Percentiles rank a stretch among this genome's conserved stretches.
phyloP scores from a whole-genome alignment of 768 basidiomycete genomes.

The Sarcodon sp. region DNA sequence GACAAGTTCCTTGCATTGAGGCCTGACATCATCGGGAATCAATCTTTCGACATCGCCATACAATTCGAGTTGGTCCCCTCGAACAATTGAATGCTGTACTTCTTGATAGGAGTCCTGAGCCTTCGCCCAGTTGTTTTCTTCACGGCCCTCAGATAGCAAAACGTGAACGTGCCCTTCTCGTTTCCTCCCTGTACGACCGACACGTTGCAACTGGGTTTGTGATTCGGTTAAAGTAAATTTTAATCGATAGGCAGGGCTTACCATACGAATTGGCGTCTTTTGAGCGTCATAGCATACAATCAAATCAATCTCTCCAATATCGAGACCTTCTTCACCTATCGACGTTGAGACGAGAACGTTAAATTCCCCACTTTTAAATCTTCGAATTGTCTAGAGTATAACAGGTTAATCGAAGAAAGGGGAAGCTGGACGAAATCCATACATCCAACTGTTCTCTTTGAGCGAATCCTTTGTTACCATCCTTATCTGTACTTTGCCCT shows the following conservation, averaged over 20 bases:
- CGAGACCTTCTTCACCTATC: constrained; percentile 95
- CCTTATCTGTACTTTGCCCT: constrained; percentile 79
- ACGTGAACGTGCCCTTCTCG: constrained; percentile 84
- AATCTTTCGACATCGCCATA: constrained; percentile 88
- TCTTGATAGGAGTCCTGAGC: constrained; percentile 79
- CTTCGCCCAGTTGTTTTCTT: constrained; percentile 83
- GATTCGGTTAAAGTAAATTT: background rate
- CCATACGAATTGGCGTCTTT: constrained; percentile 94
- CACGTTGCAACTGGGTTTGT: constrained; percentile 72
- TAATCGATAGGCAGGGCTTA: constrained; percentile 20
- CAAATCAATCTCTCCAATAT: constrained; percentile 95
- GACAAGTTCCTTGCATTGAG: constrained; percentile 62
- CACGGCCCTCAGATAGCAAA: constrained; percentile 79
- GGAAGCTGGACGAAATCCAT: background rate
- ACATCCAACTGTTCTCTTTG: constrained; percentile 92
- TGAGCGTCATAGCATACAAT: constrained; percentile 96
- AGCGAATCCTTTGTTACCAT: constrained; percentile 75
- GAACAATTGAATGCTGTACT: constrained; percentile 79
- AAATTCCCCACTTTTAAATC: constrained; percentile 77
- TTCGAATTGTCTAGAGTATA: constrained; percentile 54
- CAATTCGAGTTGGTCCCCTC: constrained; percentile 79
- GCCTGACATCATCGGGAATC: constrained; percentile 66
- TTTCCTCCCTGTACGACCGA: constrained; percentile 92
- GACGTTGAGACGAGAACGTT: constrained; percentile 94
- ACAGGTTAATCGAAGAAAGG: background rate